These are phyloP conservation scores for Candida labiduridarum DNA, from an alignment of 1,139 yeast species.

Conservation along the genomic window DNA sequence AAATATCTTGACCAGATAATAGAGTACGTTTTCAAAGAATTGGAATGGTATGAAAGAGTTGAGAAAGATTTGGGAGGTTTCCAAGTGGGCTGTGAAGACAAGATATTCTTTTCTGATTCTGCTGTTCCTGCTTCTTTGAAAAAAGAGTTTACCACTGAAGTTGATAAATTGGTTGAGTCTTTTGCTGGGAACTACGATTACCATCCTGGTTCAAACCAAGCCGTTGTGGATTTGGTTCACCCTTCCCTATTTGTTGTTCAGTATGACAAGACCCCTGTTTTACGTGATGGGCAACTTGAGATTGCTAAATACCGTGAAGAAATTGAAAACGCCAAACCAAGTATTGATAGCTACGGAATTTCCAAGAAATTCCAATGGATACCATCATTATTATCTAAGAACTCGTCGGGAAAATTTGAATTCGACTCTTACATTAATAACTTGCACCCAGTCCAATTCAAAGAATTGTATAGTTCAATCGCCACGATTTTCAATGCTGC, in stretches of 20 bases:
- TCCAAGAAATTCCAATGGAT: constrained; percentile 37
- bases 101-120: constrained; percentile 20
- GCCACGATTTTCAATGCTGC: constrained; percentile 30
- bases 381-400: constrained; percentile 24
- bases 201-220: constrained; percentile 39
- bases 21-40: constrained; percentile 28
- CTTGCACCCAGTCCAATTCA: constrained; percentile 32
- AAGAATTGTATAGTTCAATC: constrained; percentile 29
- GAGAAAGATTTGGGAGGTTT: constrained; percentile 15
- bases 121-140: constrained; percentile 16
- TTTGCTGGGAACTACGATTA: constrained; percentile 27
- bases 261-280: constrained; percentile 34
- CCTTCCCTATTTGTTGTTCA: constrained; percentile 45
- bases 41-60: constrained; percentile 29
- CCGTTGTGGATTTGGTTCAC: constrained; percentile 44
- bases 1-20: constrained; percentile 21
- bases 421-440: constrained; percentile 43
- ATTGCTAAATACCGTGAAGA: constrained; percentile 17
- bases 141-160: constrained; percentile 14
- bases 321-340: constrained; percentile 19
- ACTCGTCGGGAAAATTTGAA: constrained; percentile 17
- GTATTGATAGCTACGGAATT: constrained; percentile 21
- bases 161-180: constrained; percentile 20
- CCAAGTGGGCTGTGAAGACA: constrained; percentile 21
- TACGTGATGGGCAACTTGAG: constrained; percentile 10